Base-by-base conservation (phyloP, 768 basidiomycete genomes). In the Trichaptum fuscoviolaceum region DNA sequence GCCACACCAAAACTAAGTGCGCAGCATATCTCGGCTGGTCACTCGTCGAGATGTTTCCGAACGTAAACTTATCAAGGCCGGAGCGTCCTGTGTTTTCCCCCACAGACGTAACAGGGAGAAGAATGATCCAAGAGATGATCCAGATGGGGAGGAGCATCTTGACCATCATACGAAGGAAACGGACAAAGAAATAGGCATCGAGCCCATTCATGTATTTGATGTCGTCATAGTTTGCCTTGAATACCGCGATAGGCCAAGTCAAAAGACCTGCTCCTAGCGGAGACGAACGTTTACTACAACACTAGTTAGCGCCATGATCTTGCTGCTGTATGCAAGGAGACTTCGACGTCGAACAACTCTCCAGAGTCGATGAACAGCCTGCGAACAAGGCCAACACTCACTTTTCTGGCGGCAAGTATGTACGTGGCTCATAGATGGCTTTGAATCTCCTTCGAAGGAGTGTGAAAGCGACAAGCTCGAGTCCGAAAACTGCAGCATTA, bases 381-480 rank as follows among this genome's bases (percentile, higher is more conserved):
- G 1, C 17, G 42, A 23, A 64, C 57, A 20, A 1, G 34, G 18
- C 52, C 23, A 15, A 52, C 5, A 66, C 85, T 75, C 71, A 83
- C 79, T 74, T 72, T 65, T 80, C 78, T 6, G 79, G 69, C 10
- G 83, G 83, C 57, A 82, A 78, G 76, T 90, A 91, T 7, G 93
- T 91, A 65, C 95, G 82, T 0, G 95, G 96, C 71, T 95, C 91
- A 75, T 95, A 99, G 61, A 98, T 90, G 17, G 88, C 82, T 69
- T 89, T 91, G 83, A 99, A 97, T 73, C 87, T 88, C 12, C 90
- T 87, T 57, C 95, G 82, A 30, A 97, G 75, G 68, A 96, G 66
- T n/a, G 95, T 90, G 79, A 97, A 98, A 18, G 84, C 83, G 5
- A 73, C 81, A 63, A 98, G 75, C 77, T 96, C 91, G 7, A 77